Base-by-base conservation (phyloP, 2,329 filamentous ascomycete genomes). In the Apiospora aurea region DNA sequence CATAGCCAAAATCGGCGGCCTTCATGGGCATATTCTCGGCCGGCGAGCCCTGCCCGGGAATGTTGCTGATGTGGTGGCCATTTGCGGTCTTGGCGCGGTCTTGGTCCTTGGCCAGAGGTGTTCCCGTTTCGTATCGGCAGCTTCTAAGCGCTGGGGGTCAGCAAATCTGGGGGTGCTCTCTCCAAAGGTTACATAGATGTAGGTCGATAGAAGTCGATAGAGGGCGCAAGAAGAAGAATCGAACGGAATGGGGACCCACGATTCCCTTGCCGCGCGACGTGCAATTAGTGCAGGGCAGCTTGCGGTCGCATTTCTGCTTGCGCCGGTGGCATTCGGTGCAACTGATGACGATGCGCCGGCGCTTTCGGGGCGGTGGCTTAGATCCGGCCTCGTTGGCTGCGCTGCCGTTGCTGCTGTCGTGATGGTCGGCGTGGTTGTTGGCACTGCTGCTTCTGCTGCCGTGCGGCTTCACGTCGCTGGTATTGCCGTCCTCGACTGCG, bases 281-380 rank as follows among this genome's bases (percentile, higher is more conserved):
- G 79, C 89, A 91, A 77, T 90, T 90, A 67, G 86, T 85, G 78
- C 89, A 91, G 2, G 89, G 89, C 73, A 87, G 82, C 73, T 87
- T 84, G 72, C 89, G 86, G 77, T 91, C 89, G 79, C 89, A 91
- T 86, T 89, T 89, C 77, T 90, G 88, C 77, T 92, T 92, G 73
- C 90, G 85, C 73, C 89, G 84, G 79, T 91, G 90, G 75, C 90
- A 92, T 77, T 92, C 89, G 14, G 86, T 89, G 75, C 90, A 92
- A 10, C 88, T 91, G 72, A 91, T 89, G 64, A 91, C 88, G 57
- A 89, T 83, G 51, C 90, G 85, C 76, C 88, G 86, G 75, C 90
- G 84, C 80, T 91, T 91, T 71, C 87, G 85, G 5, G 86, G 84
- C 24, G 85, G 84, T 53, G 80, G 82, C 73, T 80, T 82, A 43